Percentiles rank a stretch among this genome's conserved stretches.
phyloP scores from a whole-genome alignment of 2,329 filamentous ascomycete species.

The Penicillium sp. region DNA sequence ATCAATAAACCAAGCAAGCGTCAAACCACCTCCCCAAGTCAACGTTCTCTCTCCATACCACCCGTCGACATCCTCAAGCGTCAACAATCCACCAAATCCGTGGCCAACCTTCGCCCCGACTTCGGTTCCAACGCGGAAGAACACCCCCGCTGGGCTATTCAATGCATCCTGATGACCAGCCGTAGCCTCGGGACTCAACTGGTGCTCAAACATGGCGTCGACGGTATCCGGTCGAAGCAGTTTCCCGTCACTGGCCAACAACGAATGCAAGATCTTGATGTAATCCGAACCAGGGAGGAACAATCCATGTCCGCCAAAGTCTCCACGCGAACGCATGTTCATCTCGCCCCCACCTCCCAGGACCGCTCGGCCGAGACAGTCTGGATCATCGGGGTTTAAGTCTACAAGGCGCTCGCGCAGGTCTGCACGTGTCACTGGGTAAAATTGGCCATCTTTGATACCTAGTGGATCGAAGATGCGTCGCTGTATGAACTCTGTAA shows the following conservation, averaged over 20 bases:
- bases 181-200: slow-evolving; percentile 28
- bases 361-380: slow-evolving; percentile 37
- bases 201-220: slow-evolving; percentile 31
- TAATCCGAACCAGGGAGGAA: slow-evolving; percentile 35
- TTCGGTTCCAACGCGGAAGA: slow-evolving; percentile 40
- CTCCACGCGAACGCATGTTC: slow-evolving; percentile 30
- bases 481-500: slow-evolving; percentile 49
- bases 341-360: slow-evolving; percentile 36
- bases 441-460: slow-evolving; percentile 43
- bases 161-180: slow-evolving; percentile 31
- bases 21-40: slow-evolving; percentile 51
- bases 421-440: slow-evolving; percentile 40
- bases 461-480: slow-evolving; percentile 50
- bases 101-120: slow-evolving; percentile 37
- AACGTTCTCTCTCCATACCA: slow-evolving; percentile 49
- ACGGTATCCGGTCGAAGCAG: slow-evolving; percentile 29
- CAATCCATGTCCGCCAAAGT: slow-evolving; percentile 51
- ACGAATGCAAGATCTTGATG: slow-evolving; percentile 31
- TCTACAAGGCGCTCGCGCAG: slow-evolving; percentile 40
- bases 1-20: slow-evolving; percentile 53
- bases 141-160: slow-evolving; percentile 32
- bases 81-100: slow-evolving; percentile 47
- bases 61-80: slow-evolving; percentile 43
- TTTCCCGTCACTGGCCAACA: slow-evolving; percentile 33
- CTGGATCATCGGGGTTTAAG: slow-evolving; percentile 42